Conservation (phyloP, 805 yeast species). For the Jamesozyma jinghongensis region DNA sequence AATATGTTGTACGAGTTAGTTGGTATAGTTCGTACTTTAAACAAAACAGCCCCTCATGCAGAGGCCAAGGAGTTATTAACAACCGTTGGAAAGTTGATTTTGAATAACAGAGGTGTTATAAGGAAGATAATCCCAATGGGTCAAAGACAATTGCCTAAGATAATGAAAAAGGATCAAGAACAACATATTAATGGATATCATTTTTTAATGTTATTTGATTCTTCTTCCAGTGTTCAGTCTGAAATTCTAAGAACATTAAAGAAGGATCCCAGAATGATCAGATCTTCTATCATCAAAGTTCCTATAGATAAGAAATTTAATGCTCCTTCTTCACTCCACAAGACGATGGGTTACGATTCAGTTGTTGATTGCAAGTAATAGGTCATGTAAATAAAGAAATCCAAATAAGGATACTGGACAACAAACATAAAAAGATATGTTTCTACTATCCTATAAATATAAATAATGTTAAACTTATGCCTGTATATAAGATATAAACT, state of each 20-base stretch:
- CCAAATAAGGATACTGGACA: not conserved
- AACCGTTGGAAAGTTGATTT: conserved; percentile 73
- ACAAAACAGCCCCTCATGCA: conserved; percentile 40
- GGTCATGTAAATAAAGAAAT: not conserved
- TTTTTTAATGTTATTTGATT: conserved; percentile 78
- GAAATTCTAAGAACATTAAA: conserved; percentile 73
- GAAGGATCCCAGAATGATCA: conserved; percentile 83
- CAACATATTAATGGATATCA: conserved; percentile 85
- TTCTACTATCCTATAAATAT: not conserved
- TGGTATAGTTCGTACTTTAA: conserved; percentile 76
- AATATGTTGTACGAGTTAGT: conserved; percentile 81
- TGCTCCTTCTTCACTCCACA: conserved; percentile 49
- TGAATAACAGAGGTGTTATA: conserved; percentile 89
- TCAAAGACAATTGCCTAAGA: conserved; percentile 58
- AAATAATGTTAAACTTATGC: not conserved
- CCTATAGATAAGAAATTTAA: conserved; percentile 44
- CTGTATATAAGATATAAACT: not conserved
- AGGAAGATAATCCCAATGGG: conserved; percentile 77
- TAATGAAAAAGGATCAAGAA: conserved; percentile 79
- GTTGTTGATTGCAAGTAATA: conserved; percentile 12
- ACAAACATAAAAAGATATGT: not conserved
- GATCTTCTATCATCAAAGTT: conserved; percentile 64
- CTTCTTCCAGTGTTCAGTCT: conserved; percentile 76
- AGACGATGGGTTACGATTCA: conserved; percentile 28
- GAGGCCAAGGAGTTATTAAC: conserved; percentile 58